A percentile compares a stretch with the other conserved stretches of the same genome.
Conservation (phyloP, 805 yeast species). For the Candida nonsorbophila region DNA sequence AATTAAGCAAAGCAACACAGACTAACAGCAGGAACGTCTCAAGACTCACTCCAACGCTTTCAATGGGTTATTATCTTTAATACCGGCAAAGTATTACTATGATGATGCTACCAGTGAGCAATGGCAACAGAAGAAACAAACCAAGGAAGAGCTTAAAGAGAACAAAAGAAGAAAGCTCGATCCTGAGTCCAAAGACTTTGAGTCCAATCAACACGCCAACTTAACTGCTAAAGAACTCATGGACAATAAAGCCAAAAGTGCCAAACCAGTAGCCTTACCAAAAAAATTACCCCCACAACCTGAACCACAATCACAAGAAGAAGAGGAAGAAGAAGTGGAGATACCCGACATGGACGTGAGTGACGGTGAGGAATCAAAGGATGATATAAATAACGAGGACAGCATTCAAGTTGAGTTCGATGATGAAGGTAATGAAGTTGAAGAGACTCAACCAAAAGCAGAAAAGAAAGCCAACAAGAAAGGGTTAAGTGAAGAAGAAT, state of each 20-base stretch:
- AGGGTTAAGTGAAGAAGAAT: conserved; percentile 41
- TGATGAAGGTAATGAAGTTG: conserved; percentile 45
- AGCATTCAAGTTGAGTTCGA: conserved; percentile 49
- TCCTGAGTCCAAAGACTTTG: conserved; percentile 52
- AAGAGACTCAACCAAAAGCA: conserved; percentile 5
- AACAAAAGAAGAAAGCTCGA: conserved; percentile 71
- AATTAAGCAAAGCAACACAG: neutral
- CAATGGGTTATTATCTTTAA: conserved; percentile 81
- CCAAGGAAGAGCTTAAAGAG: conserved; percentile 55
- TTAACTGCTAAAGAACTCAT: conserved; percentile 55
- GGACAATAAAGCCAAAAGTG: conserved; percentile 49
- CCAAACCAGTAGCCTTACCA: conserved; percentile 44
- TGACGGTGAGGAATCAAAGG: conserved; percentile 6
- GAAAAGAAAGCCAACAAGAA: conserved; percentile 14
- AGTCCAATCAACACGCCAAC: conserved; percentile 30
- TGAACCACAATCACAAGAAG: conserved; percentile 9
- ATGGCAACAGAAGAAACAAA: conserved; percentile 81
- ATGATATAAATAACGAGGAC: conserved; percentile 4
- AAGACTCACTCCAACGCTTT: conserved; percentile 78
- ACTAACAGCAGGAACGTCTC: conserved; percentile 58
- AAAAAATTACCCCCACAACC: conserved; percentile 24
- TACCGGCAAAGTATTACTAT: conserved; percentile 91
- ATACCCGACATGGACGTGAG: conserved; percentile 7
- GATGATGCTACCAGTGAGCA: conserved; percentile 87
- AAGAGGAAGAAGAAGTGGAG: conserved; percentile 10